Base-by-base conservation (phyloP, 306 rosid species). In the Sphenostylis stenocarpa region DNA sequence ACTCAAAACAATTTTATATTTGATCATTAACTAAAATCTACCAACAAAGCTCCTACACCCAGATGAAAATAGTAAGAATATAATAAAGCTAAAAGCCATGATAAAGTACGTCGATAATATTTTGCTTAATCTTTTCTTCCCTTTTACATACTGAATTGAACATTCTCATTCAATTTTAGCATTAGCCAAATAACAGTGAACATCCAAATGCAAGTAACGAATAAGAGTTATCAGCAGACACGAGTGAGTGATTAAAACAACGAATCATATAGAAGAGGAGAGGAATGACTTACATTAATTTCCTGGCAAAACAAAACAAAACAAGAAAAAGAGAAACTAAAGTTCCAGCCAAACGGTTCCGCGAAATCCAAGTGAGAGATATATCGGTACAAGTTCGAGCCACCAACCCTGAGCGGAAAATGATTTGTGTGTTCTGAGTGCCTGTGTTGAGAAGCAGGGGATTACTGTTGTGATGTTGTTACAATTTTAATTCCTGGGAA, bases 291-390 rank as follows among this genome's bases (percentile, higher is more conserved):
- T 75, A 83, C 91, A 43, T 60, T 60, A 52, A 2, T 47, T 4
- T 9, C 28, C n/a, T n/a, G n/a, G 12, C 2, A 4, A 26, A n/a
- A 4, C 44, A 5, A 52, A 62, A 65, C 9, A 57, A 72, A 39
- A 36, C 41, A 21, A 38, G 24, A 10, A 48, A 55, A 53, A 19
- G 56, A 15, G 3, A 3, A 4, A 49, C 34, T 53, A 79, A 43
- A 43, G 0, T 23, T 64, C 52, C 86, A 77, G 70, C 96, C 83
- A 75, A 76, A 72, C 85, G 71, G 76, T 77, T 84, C 90, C 93
- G 9, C 79, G 24, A 83, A 48, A 84, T 90, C 97, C 91, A 48
- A 79, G 43, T 85, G 74, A 84, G 55, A 77, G 77, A 21, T 85
- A 21, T 85, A 60, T 78, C 94, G 9, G 84, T 28, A 7, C 81